phyloP scores from a whole-genome alignment of 1,139 yeast genomes.

The Magnusiomyces paraingens region DNA sequence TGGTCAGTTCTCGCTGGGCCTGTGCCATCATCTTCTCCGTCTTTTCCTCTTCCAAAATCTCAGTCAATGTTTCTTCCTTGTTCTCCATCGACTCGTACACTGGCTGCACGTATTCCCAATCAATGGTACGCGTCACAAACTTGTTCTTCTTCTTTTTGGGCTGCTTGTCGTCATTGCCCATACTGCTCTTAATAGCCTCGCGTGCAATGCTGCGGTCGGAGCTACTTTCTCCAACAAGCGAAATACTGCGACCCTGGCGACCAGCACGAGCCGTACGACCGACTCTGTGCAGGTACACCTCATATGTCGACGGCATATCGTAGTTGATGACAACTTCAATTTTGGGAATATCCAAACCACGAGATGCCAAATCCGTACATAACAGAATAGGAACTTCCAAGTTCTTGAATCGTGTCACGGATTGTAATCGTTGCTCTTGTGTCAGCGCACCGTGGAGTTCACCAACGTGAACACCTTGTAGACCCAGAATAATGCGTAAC shows the following conservation, averaged over 20 bases:
- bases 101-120: constrained; percentile 76
- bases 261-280: constrained; percentile 99
- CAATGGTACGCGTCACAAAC: constrained; percentile 76
- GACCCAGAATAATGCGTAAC: constrained; percentile 76
- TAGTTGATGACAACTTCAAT: constrained; percentile 89
- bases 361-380: constrained; percentile 97
- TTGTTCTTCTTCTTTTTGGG: constrained; percentile 34
- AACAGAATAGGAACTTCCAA: constrained; percentile 78
- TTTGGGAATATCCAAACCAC: constrained; percentile 98
- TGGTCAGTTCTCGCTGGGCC: constrained; percentile 86
- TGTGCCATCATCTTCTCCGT: constrained; percentile 75
- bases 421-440: constrained; percentile 89
- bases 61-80: constrained; percentile 57
- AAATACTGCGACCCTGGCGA: constrained; percentile 84
- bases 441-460: constrained; percentile 92
- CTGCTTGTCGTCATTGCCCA: constrained; percentile 42
- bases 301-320: constrained; percentile 93
- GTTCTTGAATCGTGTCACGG: constrained; percentile 75
- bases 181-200: constrained; percentile 56
- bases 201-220: constrained; percentile 83
- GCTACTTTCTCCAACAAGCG: constrained; percentile 87
- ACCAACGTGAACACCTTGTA: constrained; percentile 78
- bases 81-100: constrained; percentile 53
- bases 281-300: constrained; percentile 89
- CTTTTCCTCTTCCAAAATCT: constrained; percentile 81